phyloP scores from a whole-genome alignment of 108 stramenopile species.

The Pseudonitzschia pungens region DNA sequence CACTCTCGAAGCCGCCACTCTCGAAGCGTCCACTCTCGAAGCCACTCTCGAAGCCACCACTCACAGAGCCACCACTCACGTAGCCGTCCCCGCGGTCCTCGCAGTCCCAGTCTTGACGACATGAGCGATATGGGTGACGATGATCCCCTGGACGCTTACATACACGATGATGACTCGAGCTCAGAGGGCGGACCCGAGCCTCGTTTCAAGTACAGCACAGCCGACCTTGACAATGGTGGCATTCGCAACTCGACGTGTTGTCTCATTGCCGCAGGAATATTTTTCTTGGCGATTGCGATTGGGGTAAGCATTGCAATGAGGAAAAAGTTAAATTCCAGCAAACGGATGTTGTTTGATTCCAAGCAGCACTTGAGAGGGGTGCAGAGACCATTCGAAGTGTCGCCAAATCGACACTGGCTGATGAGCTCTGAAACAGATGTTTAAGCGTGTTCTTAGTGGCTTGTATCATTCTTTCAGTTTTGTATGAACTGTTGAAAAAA shows the following conservation, averaged over 20 bases:
- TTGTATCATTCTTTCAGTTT: too few relatives aligned
- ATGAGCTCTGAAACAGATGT: neutral
- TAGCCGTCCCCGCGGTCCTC: neutral
- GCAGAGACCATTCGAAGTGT: neutral
- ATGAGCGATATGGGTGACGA: slow-evolving; percentile 16
- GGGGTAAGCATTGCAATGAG: slow-evolving; percentile 24
- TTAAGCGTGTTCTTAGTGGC: too few relatives aligned
- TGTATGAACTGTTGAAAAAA: too few relatives aligned
- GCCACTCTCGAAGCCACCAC: neutral
- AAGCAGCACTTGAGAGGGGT: neutral
- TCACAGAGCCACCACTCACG: neutral
- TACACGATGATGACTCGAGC: neutral
- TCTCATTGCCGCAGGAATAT: slow-evolving; percentile 21
- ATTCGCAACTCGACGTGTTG: slow-evolving; percentile 20
- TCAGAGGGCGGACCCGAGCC: slow-evolving; percentile 28
- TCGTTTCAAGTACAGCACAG: slow-evolving; percentile 34
- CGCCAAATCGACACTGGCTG: neutral
- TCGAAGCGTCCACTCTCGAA: neutral
- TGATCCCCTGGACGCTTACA: slow-evolving; percentile 13
- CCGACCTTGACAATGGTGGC: slow-evolving; percentile 13
- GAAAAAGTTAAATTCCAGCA: neutral
- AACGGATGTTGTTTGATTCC: neutral
- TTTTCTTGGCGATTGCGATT: slow-evolving; percentile 23
- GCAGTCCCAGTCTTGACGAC: neutral
- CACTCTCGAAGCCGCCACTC: neutral